phyloP scores from a whole-genome alignment of 2,329 filamentous ascomycete genomes.

The Colletotrichum eleusines region DNA sequence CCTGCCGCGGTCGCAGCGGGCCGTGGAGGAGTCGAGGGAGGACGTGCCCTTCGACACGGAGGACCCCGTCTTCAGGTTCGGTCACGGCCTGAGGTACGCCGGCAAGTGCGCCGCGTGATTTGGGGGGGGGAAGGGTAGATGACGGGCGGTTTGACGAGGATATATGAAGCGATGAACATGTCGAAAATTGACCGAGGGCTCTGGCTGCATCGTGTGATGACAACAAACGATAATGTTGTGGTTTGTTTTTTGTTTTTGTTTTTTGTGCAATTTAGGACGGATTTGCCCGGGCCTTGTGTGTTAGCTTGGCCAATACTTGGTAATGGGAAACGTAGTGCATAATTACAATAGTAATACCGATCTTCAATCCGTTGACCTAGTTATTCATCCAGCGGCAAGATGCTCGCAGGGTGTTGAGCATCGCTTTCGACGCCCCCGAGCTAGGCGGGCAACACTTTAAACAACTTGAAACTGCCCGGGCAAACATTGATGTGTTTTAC shows the following conservation, averaged over 20 bases:
- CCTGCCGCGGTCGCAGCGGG: constrained; percentile 57
- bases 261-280: too few relatives aligned
- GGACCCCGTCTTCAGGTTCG: constrained; percentile 49
- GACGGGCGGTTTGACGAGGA: not conserved
- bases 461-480: constrained; percentile 32
- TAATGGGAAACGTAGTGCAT: not conserved
- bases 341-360: too few relatives aligned
- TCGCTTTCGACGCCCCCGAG: not conserved
- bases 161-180: not conserved
- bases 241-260: too few relatives aligned
- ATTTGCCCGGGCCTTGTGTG: not conserved
- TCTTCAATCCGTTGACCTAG: not conserved
- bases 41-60: constrained; percentile 49
- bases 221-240: not conserved
- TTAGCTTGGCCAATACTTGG: not conserved
- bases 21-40: constrained; percentile 51
- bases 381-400: constrained; percentile 4
- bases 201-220: not conserved
- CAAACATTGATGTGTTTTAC: constrained; percentile 29
- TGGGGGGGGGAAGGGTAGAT: not conserved
- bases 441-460: constrained; percentile 6
- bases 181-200: too few relatives aligned
- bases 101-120: constrained; percentile 10
- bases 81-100: constrained; percentile 45
- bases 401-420: not conserved